Base-by-base conservation (phyloP, 2,329 filamentous ascomycete genomes). In the Phaeophleospora eucalypticola region DNA sequence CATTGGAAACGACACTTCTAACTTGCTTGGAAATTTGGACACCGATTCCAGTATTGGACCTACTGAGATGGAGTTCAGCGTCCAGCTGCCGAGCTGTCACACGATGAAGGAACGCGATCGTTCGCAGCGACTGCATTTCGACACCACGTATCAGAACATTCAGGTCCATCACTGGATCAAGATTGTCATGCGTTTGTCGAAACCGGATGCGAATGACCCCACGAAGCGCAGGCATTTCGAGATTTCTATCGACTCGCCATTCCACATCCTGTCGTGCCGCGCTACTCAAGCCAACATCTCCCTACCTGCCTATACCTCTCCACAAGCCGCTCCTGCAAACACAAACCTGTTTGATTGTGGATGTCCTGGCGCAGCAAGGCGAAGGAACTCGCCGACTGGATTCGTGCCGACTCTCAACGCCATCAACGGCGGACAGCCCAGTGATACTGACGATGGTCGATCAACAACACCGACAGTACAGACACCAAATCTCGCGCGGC, bases 151-250 rank as follows among this genome's bases (percentile, higher is more conserved):
- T 76, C 86, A 89, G 62, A 94, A 94, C 53, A 91, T 95, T 43
- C 88, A 93, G 60, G 89, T 96, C 44, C 89, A 88, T 65, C 90
- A 96, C 65, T 95, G 89, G 89, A 95, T 96, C 67, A 95, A 95
- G 87, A 89, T 95, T 62, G 89, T 95, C 51, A 87, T 96, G 82
- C 85, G 90, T 43, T 83, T 96, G 38, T 95, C 89, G 21, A 89
- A 88, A 58, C 74, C 86, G 12, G 90, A 95, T 58, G 79, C 83
- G 33, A 81, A 84, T 9, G 87, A 95, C 59, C 83, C 89, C 0
- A 75, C 74, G 1, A 90, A 90, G 63, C 81, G 89, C 53, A 81
- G 89, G 27, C 90, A 95, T 64, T 96, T 95, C 58, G 90, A 96
- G 67, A 95, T 95, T 60, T 95, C 89, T 57, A 96, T 96, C 58